Conservation (phyloP, 495 filamentous ascomycete species). For the Terfezia boudieri region DNA sequence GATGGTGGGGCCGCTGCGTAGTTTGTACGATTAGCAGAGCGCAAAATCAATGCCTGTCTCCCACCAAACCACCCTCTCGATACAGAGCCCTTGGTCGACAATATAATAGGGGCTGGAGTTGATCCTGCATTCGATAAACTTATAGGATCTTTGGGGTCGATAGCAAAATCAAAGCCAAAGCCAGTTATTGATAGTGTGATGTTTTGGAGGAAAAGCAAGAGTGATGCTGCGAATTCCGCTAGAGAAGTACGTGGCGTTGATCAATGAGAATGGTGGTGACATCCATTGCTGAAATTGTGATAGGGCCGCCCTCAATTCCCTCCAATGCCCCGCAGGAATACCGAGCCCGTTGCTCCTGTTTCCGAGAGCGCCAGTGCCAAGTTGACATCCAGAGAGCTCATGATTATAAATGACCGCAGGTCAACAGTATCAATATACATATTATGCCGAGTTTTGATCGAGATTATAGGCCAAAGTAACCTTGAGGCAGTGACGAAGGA, state of each 20-base stretch:
- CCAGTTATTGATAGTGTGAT: slow-evolving; percentile 93
- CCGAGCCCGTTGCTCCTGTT: slow-evolving; percentile 9
- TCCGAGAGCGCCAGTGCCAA: slow-evolving; percentile 6
- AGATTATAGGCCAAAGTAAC: slow-evolving; percentile 77
- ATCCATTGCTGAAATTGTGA: slow-evolving; percentile 1
- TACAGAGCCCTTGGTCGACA: slow-evolving; percentile 58
- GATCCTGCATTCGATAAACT: slow-evolving; percentile 89
- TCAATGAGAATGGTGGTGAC: slow-evolving; percentile 3
- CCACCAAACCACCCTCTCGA: slow-evolving; percentile 32
- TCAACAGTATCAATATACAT: slow-evolving; percentile 88
- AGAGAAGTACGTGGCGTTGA: slow-evolving; percentile 42
- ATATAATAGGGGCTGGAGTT: slow-evolving; percentile 68
- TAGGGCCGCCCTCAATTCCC: slow-evolving; percentile 8
- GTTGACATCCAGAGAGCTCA: not conserved
- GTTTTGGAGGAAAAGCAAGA: slow-evolving; percentile 88
- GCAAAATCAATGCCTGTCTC: slow-evolving; percentile 48
- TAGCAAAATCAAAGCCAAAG: slow-evolving; percentile 58
- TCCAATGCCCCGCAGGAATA: slow-evolving; percentile 14
- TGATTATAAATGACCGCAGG: slow-evolving; percentile 35
- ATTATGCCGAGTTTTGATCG: slow-evolving; percentile 77
- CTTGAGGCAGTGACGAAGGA: slow-evolving; percentile 59
- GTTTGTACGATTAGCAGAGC: slow-evolving; percentile 64
- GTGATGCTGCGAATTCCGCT: slow-evolving; percentile 50
- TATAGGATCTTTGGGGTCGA: slow-evolving; percentile 77
- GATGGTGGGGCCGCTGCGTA: slow-evolving; percentile 16